These are phyloP conservation scores for Seiridium unicorne DNA, from an alignment of 2,329 filamentous ascomycete genomes.

Conservation along the genomic window DNA sequence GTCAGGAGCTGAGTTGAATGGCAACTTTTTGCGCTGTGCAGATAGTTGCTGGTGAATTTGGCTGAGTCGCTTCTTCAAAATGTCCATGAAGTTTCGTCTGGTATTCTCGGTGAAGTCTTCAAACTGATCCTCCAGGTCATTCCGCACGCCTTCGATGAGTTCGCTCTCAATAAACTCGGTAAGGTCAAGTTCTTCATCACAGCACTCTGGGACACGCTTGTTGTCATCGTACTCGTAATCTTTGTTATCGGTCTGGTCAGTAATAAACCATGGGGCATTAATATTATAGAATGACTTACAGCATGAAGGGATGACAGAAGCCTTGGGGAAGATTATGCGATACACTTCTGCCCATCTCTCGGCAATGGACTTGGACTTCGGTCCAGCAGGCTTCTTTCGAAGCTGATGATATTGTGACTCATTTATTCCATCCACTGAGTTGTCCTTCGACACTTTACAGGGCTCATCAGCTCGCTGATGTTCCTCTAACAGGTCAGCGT, in stretches of 20 bases:
- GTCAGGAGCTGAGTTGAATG: not conserved
- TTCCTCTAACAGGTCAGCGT: not conserved
- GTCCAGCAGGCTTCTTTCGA: conserved; percentile 3
- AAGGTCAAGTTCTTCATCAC: not conserved
- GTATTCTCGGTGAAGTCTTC: not conserved
- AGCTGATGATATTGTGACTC: conserved; percentile 6
- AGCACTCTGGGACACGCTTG: not conserved
- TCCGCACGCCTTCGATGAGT: not conserved
- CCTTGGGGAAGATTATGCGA: conserved; percentile 7
- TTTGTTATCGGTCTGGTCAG: not conserved
- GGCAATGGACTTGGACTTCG: not conserved
- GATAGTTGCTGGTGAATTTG: not conserved
- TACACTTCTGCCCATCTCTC: conserved; percentile 10
- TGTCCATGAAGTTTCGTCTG: not conserved
- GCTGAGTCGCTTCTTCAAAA: not conserved
- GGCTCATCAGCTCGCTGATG: conserved; percentile 6
- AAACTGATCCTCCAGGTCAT: conserved; percentile 2
- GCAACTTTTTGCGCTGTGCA: not conserved
- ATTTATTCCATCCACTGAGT: not conserved
- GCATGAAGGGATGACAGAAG: conserved; percentile 1
- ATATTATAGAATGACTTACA: conserved; percentile 2
- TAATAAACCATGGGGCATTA: not conserved
- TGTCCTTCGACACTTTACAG: not conserved
- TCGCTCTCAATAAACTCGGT: not conserved
- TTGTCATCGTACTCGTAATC: conserved; percentile 6